These are phyloP conservation scores for Alternaria ventricosa DNA, from an alignment of 2,329 filamentous ascomycete genomes.

Conservation along the genomic window DNA sequence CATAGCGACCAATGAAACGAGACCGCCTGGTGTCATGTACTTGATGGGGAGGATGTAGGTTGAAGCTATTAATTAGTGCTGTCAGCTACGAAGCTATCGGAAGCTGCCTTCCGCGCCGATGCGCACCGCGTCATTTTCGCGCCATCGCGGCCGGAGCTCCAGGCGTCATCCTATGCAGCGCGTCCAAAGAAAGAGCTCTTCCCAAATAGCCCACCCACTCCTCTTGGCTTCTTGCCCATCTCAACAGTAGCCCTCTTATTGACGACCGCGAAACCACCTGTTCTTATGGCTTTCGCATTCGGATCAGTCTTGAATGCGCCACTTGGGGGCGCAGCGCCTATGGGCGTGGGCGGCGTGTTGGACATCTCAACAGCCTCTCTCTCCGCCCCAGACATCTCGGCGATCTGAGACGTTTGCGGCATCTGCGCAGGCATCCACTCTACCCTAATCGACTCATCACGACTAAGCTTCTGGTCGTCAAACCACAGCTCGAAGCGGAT, in stretches of 20 bases:
- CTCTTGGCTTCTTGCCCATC: conserved; percentile 10
- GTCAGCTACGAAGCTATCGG: background rate
- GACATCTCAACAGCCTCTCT: conserved; percentile 27
- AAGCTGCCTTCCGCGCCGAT: background rate
- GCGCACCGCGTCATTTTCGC: background rate
- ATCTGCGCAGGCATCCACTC: conserved; percentile 37
- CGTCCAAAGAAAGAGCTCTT: conserved; percentile 14
- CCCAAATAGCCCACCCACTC: conserved; percentile 16
- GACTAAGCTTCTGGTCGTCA: conserved; percentile 43
- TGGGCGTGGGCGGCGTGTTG: conserved; percentile 15
- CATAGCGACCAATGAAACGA: background rate
- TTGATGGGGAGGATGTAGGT: background rate
- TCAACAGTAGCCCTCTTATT: conserved; percentile 5
- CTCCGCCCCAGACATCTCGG: conserved; percentile 17
- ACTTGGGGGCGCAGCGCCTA: conserved; percentile 5
- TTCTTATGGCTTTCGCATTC: conserved; percentile 6
- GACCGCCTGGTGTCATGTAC: background rate
- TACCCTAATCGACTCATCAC: conserved; percentile 45
- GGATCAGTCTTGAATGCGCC: background rate
- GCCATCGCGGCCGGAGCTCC: background rate
- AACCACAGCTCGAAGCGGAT: conserved; percentile 50
- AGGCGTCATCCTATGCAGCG: background rate
- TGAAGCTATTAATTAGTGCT: background rate
- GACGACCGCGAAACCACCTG: background rate
- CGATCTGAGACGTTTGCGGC: conserved; percentile 13